Conservation (phyloP, 768 basidiomycete genomes). For the Cystofilobasidium bisporidii region DNA sequence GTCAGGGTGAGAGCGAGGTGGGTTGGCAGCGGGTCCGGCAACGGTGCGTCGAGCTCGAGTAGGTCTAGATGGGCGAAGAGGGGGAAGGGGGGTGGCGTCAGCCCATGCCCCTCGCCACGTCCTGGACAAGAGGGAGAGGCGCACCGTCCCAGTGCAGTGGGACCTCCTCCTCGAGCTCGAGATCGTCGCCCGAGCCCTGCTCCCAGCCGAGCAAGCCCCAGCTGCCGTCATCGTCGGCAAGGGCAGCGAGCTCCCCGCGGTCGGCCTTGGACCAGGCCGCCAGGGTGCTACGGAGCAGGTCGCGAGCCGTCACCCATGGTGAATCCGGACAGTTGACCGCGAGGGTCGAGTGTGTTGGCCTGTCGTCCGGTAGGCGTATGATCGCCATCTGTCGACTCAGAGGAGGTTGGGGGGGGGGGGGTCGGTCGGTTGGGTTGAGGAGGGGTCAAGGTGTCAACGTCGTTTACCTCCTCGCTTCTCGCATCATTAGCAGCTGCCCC, state of each 20-base stretch:
- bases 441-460: too few relatives aligned
- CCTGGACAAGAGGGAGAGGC: slow-evolving; percentile 1
- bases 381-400: background rate
- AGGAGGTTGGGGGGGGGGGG: too few relatives aligned
- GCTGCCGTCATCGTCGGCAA: background rate
- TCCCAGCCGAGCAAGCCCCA: slow-evolving; percentile 11
- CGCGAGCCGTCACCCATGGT: background rate
- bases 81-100: background rate
- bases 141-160: slow-evolving; percentile 13
- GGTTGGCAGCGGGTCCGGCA: background rate
- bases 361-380: background rate
- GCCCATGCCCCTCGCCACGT: background rate
- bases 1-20: slow-evolving; percentile 7
- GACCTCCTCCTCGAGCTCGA: background rate
- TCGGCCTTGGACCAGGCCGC: background rate
- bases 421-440: too few relatives aligned
- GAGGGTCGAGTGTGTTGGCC: background rate
- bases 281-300: background rate
- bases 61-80: slow-evolving; percentile 9
- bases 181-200: background rate
- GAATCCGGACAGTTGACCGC: background rate
- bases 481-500: too few relatives aligned
- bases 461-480: too few relatives aligned
- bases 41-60: background rate
- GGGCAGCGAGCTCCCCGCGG: background rate